A percentile compares a stretch with the other conserved stretches of the same genome.
These are phyloP conservation scores for Nyctanthes arbortristis DNA, from an alignment of 257 asterid genomes.

Conservation along the genomic window DNA sequence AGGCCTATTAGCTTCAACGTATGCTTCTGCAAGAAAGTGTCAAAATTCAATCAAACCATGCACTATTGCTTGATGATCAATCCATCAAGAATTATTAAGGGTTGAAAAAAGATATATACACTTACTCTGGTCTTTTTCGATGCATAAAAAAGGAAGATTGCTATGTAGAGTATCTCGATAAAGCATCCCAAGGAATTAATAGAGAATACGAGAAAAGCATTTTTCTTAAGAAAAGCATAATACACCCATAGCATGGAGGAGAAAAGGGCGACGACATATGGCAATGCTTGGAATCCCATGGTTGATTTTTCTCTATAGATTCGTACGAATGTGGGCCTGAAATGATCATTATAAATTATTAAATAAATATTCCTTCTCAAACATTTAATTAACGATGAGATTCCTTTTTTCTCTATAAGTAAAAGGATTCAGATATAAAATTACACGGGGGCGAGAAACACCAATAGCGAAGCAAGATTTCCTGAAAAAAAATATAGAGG, in stretches of 20 bases:
- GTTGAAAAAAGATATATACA: too few species aligned
- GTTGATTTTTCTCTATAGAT: slow-evolving; percentile 71
- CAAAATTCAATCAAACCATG: too few species aligned
- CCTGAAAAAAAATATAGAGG: neutral
- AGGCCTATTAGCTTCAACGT: slow-evolving; percentile 19
- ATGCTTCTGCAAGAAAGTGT: slow-evolving; percentile 43
- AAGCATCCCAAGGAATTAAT: slow-evolving; percentile 70
- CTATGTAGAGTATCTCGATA: slow-evolving; percentile 59
- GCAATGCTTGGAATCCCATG: slow-evolving; percentile 63
- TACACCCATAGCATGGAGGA: slow-evolving; percentile 77
- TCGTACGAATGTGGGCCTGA: slow-evolving; percentile 62
- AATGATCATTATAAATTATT: slow-evolving; percentile 8
- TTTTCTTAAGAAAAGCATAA: slow-evolving; percentile 60
- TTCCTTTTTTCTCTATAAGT: too few species aligned
- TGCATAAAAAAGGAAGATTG: slow-evolving; percentile 49
- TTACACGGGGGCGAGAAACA: neutral
- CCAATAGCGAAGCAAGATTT: neutral
- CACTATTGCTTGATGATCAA: neutral
- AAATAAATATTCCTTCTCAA: neutral
- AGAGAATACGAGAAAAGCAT: slow-evolving; percentile 52
- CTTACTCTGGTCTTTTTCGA: slow-evolving; percentile 54
- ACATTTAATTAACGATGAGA: neutral
- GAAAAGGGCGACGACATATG: slow-evolving; percentile 69
- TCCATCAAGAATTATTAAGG: neutral
- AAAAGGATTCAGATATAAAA: too few species aligned